phyloP scores from a whole-genome alignment of 23 red algal species.

The Gracilaria gracilis region DNA sequence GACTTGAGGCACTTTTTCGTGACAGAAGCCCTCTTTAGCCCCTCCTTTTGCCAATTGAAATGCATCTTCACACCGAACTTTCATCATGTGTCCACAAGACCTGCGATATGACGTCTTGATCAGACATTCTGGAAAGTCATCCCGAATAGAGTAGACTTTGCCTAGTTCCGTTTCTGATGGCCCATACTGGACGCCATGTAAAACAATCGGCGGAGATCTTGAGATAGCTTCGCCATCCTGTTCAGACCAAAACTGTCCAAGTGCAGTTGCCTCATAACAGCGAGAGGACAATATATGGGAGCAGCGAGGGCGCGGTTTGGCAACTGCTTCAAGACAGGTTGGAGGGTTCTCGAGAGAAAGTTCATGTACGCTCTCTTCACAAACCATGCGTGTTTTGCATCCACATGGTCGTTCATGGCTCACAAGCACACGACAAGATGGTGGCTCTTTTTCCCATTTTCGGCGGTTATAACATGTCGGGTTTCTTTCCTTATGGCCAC shows the following conservation, averaged over 20 bases:
- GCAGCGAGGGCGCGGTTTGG: slow-evolving; percentile 51
- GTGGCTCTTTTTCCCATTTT: slow-evolving; percentile 35
- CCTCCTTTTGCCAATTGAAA: slow-evolving; percentile 31
- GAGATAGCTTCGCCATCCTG: slow-evolving; percentile 41
- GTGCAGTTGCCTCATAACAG: slow-evolving; percentile 42
- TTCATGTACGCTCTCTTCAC: slow-evolving; percentile 39
- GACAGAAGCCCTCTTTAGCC: slow-evolving; percentile 21
- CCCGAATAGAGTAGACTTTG: too few species aligned
- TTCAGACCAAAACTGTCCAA: slow-evolving; percentile 38
- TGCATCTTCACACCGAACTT: slow-evolving; percentile 36
- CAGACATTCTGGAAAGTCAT: slow-evolving; percentile 22
- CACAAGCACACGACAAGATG: slow-evolving; percentile 19
- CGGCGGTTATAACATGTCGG: slow-evolving; percentile 38
- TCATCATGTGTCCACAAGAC: slow-evolving; percentile 57
- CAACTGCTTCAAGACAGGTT: slow-evolving; percentile 52
- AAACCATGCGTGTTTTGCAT: slow-evolving; percentile 47
- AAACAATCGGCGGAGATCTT: slow-evolving; percentile 19
- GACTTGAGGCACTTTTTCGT: not conserved
- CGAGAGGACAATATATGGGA: slow-evolving; percentile 43
- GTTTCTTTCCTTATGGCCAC: slow-evolving; percentile 36
- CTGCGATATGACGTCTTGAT: slow-evolving; percentile 31
- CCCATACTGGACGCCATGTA: slow-evolving; percentile 34
- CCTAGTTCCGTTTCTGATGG: slow-evolving; percentile 53
- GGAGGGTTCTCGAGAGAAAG: slow-evolving; percentile 22
- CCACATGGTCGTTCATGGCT: slow-evolving; percentile 51